These are phyloP conservation scores for Aspergillus pseudoglaucus DNA, from an alignment of 2,329 filamentous ascomycete genomes.

Conservation along the genomic window DNA sequence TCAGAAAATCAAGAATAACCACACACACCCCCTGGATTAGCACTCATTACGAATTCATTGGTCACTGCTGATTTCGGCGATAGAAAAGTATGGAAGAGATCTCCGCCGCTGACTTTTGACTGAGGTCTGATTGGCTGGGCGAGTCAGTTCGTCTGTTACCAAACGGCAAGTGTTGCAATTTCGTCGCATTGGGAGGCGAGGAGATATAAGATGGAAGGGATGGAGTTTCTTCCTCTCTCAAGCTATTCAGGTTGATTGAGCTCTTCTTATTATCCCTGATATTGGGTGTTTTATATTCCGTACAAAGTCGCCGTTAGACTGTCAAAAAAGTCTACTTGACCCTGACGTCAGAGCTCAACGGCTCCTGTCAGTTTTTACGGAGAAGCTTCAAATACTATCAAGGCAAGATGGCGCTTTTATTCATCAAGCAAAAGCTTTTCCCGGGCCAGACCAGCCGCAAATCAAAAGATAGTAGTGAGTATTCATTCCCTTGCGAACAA, in stretches of 20 bases:
- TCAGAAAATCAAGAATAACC: not conserved
- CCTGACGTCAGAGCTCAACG: not conserved
- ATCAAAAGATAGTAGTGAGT: conserved; percentile 1
- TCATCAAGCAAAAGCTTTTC: conserved; percentile 33
- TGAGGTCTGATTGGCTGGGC: conserved; percentile 5
- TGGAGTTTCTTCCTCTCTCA: too few relatives aligned
- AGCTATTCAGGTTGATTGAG: too few relatives aligned
- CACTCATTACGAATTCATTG: not conserved
- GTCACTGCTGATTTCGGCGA: not conserved
- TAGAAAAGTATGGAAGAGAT: not conserved
- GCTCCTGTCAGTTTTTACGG: not conserved
- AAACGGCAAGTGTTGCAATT: not conserved
- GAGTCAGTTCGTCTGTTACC: not conserved
- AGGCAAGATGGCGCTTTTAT: conserved; percentile 32
- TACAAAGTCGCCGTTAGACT: not conserved
- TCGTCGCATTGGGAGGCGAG: not conserved
- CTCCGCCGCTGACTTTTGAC: conserved; percentile 5
- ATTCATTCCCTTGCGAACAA: not conserved
- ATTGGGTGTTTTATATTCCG: not conserved
- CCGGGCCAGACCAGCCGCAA: conserved; percentile 14
- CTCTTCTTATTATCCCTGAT: not conserved
- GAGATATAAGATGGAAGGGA: conserved; percentile 1
- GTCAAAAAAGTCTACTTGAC: not conserved
- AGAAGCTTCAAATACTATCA: not conserved
- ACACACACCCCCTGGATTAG: not conserved